Base-by-base conservation (phyloP, 1,284 basidiomycete species). In the Dichomitus squalens region DNA sequence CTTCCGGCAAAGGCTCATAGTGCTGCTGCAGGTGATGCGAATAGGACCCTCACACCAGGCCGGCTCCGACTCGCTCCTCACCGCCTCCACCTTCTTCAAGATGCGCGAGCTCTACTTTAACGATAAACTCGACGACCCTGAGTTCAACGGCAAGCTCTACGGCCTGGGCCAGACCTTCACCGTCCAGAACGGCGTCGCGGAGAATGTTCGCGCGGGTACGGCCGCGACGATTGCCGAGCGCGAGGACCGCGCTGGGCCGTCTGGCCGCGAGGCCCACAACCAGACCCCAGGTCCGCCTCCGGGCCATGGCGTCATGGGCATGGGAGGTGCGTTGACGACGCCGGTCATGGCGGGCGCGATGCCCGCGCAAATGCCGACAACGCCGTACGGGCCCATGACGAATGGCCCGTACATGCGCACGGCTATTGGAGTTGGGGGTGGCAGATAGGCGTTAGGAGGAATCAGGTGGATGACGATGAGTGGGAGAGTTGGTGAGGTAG, bases 21-120 rank as follows among this genome's bases (percentile, higher is more conserved):
- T 50, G n/a, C 54, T 51, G 49, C 34, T 49, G 1, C 69, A 94
- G 92, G 90, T 96, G 29, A 82, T 88, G 74, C 86, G 96, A 54
- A 93, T 97, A 72, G 96, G 95, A 3, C 86, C 89, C 18, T 93
- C 95, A 58, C 96, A 98, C 73, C 96, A 98, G 77, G 95, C 96
- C 12, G 96, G 97, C 18, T 96, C 93, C 27, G 97, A 99, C 72
- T 94, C 92, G 20, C 86, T 98, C 34, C 83, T 99, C 52, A 98
- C 96, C 12, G 89, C 95, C 1, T 87, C 88, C 6, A 94, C 93
- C 0, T 98, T 98, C 77, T 98, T 98, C 89, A 93, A 95, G 74
- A 93, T 98, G 84, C 87, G 93, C 33, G 87, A 93, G 66, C 77
- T 90, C 40, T 98, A 95, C 78, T 98, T 98, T 76, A 85, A 90